phyloP scores from a whole-genome alignment of 441 rosid species.

The Erodium trifolium region DNA sequence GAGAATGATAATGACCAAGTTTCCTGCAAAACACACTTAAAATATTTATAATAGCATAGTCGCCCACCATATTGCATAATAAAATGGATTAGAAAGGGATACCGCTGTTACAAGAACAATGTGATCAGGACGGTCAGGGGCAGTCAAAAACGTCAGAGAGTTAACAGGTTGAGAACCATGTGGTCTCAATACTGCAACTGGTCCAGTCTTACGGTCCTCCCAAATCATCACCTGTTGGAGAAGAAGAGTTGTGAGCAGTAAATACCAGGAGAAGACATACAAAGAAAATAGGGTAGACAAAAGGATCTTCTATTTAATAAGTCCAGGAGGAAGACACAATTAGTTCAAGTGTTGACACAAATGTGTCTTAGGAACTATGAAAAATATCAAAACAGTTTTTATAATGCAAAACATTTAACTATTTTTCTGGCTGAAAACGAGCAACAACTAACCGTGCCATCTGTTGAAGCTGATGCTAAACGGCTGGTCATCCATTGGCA shows the following conservation, averaged over 20 bases:
- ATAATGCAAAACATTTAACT: not conserved
- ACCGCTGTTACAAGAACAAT: constrained; percentile 81
- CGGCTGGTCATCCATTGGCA: constrained; percentile 82
- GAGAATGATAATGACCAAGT: not conserved
- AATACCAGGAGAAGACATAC: too few species aligned
- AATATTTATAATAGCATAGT: not conserved
- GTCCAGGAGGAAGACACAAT: too few species aligned
- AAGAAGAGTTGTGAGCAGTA: too few species aligned
- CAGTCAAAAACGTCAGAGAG: constrained; percentile 42
- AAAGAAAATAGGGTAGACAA: too few species aligned
- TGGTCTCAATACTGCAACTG: constrained; percentile 67
- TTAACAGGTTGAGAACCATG: constrained; percentile 78
- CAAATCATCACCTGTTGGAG: constrained; percentile 50
- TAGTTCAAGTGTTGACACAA: not conserved
- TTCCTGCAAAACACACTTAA: not conserved
- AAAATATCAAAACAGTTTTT: constrained; percentile 1
- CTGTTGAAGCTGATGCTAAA: constrained; percentile 78
- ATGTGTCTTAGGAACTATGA: not conserved
- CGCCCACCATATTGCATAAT: constrained; percentile 4
- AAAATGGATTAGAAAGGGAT: constrained; percentile 15
- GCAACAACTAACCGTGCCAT: constrained; percentile 66
- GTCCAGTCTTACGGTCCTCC: constrained; percentile 68
- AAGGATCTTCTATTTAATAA: too few species aligned
- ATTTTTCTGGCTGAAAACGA: not conserved
- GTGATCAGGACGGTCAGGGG: constrained; percentile 53